Base-by-base conservation (phyloP, 139 green algal genomes). In the Chlorella sp. region DNA sequence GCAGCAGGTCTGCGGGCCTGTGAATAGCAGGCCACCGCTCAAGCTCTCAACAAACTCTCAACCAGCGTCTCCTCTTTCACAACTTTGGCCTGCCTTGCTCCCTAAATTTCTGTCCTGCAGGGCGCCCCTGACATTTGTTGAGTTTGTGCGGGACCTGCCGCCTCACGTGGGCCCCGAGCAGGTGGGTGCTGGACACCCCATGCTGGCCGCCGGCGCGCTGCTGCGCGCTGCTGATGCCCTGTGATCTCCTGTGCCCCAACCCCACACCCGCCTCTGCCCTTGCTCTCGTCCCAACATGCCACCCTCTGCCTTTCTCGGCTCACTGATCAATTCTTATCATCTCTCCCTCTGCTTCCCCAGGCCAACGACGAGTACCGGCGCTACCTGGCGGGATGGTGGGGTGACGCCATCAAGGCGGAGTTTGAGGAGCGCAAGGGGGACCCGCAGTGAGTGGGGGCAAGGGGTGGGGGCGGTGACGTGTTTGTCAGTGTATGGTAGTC, bases 381-480 rank as follows among this genome's bases (percentile, higher is more conserved):
- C 14, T 97, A 98, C 92, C 88, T 96, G 64, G 90, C 94, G 7
- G 86, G 91, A 37, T 97, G 92, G 91, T 97, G 94, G 84, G 96
- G 96, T n/a, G 94, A 94, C 34, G 83, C 86, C 61, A 86, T 90
- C 48, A 89, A 91, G n/a, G 91, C 92, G 3, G 89, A 94, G 81
- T 96, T 95, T 90, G 94, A 96, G 92, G 85, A 91, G 40, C 82
- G 89, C 42, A 96, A 95, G 89, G 69, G 68, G 11, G 85, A 94
- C 42, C 77, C 91, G 14, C 80, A 40, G 91, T 93, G 79, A 81
- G 91, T 34, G 30, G 12, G 39, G 5, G 37, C 7, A 69, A 22
- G n/a, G 28, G 68, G 22, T 42, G 36, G 36, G 22, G 36, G 36
- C 21, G 79, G 34, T 61, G 32, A 66, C 68, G 77, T 61, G 77